A percentile compares a stretch with the other conserved stretches of the same genome.
Conservation (phyloP, 306 rosid genomes). For the Sicyos baderoa region DNA sequence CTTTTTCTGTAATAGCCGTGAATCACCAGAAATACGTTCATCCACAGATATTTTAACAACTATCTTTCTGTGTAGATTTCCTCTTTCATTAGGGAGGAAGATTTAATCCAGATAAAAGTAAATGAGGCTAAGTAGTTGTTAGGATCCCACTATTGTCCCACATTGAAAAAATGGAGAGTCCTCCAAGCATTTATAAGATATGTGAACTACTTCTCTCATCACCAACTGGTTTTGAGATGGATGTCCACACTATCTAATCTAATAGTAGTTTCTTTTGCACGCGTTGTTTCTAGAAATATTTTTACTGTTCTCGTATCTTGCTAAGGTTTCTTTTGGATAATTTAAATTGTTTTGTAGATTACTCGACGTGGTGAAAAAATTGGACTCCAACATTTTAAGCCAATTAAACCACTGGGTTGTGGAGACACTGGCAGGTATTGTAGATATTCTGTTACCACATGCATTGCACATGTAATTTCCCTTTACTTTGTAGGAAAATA, state of each 20-base stretch:
- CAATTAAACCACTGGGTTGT: slow-evolving; percentile 82
- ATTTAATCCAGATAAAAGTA: not conserved
- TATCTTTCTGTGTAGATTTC: not conserved
- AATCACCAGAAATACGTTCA: not conserved
- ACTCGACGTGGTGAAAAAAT: slow-evolving; percentile 49
- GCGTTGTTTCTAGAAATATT: not conserved
- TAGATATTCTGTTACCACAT: not conserved
- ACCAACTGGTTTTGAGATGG: too few species aligned
- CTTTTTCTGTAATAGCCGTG: not conserved
- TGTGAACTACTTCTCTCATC: too few species aligned
- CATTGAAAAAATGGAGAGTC: too few species aligned
- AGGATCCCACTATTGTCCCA: too few species aligned
- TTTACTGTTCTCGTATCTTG: slow-evolving; percentile 2
- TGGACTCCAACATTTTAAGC: slow-evolving; percentile 77
- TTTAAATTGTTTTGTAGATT: slow-evolving; percentile 33
- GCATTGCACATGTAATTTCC: not conserved
- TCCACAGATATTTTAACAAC: not conserved
- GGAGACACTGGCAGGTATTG: slow-evolving; percentile 96
- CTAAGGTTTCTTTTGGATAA: slow-evolving; percentile 9
- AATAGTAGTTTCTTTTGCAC: not conserved
- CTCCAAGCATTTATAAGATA: too few species aligned
- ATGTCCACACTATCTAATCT: too few species aligned
- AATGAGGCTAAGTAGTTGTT: too few species aligned
- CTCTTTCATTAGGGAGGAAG: not conserved
- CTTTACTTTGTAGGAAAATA: not conserved